phyloP scores from a whole-genome alignment of 371 early-diverging fungal species.

The Rhizopus microsporus region DNA sequence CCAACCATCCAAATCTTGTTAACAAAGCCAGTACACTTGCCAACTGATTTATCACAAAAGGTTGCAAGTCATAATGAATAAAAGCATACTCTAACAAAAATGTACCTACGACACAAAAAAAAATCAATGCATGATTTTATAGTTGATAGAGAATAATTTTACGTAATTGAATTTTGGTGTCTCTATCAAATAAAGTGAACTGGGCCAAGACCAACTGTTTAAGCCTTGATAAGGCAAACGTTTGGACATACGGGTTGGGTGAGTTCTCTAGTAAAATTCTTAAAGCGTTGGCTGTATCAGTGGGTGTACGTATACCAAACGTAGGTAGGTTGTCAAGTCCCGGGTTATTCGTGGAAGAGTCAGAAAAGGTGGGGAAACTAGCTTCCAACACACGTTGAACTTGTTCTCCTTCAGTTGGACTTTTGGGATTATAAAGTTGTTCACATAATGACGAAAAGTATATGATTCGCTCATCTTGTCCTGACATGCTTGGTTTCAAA shows the following conservation, averaged over 20 bases:
- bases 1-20: conserved; percentile 80
- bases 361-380: conserved; percentile 78
- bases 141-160: conserved; percentile 11
- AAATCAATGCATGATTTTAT: background rate
- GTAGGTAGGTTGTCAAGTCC: conserved; percentile 24
- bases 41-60: conserved; percentile 65
- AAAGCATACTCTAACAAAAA: conserved; percentile 68
- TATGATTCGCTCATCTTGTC: conserved; percentile 27
- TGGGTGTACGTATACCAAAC: conserved; percentile 57
- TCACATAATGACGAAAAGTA: conserved; percentile 44
- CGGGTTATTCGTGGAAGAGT: conserved; percentile 24
- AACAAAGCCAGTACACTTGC: conserved; percentile 71
- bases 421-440: conserved; percentile 57
- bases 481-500: conserved; percentile 7
- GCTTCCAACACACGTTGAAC: conserved; percentile 72
- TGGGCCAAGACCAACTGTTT: conserved; percentile 70
- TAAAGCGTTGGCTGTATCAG: conserved; percentile 65
- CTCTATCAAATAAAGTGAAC: conserved; percentile 59
- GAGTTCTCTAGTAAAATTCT: conserved; percentile 70
- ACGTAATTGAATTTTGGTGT: conserved; percentile 67
- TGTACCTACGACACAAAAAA: conserved; percentile 37
- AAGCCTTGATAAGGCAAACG: conserved; percentile 66
- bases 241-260: conserved; percentile 66
- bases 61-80: conserved; percentile 56
- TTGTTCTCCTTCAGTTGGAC: conserved; percentile 51